A percentile compares a stretch with the other conserved stretches of the same genome.
These are phyloP conservation scores for Globisporangium lucens DNA, from an alignment of 352 stramenopile species.

Conservation along the genomic window DNA sequence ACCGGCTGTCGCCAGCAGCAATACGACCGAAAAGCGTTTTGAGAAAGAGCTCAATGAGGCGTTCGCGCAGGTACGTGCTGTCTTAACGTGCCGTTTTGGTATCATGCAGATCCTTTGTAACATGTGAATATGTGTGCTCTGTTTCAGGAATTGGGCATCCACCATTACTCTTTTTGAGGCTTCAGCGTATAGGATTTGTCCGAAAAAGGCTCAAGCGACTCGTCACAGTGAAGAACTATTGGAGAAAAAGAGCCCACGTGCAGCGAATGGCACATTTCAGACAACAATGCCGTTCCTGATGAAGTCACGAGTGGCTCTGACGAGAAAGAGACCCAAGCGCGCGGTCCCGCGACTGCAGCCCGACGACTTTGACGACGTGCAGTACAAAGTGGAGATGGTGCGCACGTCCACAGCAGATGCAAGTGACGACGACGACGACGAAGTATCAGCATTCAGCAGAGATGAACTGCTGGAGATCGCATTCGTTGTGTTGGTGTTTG, in stretches of 20 bases:
- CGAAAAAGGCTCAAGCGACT: neutral
- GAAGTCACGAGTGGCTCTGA: neutral
- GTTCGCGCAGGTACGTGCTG: slow-evolving; percentile 39
- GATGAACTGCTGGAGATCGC: slow-evolving; percentile 33
- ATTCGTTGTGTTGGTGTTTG: slow-evolving; percentile 27
- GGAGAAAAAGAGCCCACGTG: neutral
- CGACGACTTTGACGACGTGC: slow-evolving; percentile 67
- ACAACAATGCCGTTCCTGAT: neutral
- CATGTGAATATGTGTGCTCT: neutral
- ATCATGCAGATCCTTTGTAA: neutral
- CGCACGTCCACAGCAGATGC: slow-evolving; percentile 21
- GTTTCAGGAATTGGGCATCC: slow-evolving; percentile 50
- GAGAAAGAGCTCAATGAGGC: slow-evolving; percentile 70
- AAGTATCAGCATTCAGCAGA: slow-evolving; percentile 5
- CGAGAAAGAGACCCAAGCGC: slow-evolving; percentile 10
- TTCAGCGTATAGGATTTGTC: neutral
- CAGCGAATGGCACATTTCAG: neutral
- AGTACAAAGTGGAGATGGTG: slow-evolving; percentile 62
- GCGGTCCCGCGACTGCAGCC: slow-evolving; percentile 27
- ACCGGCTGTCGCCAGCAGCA: slow-evolving; percentile 10
- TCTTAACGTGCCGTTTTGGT: neutral
- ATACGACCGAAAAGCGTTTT: slow-evolving; percentile 39
- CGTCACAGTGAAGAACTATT: neutral
- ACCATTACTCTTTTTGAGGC: slow-evolving; percentile 39
- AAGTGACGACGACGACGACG: slow-evolving; percentile 8